Percentiles rank a stretch among this genome's conserved stretches.
phyloP scores from a whole-genome alignment of 129 eudicot species.

The Flaveria robusta region DNA sequence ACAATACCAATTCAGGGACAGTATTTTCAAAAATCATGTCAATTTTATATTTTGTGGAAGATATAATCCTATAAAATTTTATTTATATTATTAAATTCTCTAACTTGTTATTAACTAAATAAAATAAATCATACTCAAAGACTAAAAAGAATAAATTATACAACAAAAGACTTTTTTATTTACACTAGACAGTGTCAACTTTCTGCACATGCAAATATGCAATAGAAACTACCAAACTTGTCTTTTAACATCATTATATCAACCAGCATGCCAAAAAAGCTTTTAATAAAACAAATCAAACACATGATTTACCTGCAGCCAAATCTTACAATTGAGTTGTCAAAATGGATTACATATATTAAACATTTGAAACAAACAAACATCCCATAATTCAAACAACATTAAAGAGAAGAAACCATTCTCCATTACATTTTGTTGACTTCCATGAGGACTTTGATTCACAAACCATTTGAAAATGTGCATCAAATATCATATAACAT shows the following conservation, averaged over 20 bases:
- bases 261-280: conserved; percentile 9
- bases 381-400: conserved; percentile 31
- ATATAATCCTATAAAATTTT: too few species aligned
- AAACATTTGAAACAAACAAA: conserved; percentile 27
- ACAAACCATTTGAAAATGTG: conserved; percentile 24
- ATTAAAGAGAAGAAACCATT: not conserved
- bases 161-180: not conserved
- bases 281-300: not conserved
- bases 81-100: too few species aligned
- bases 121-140: too few species aligned
- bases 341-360: conserved; percentile 24
- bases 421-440: conserved; percentile 26
- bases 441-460: conserved; percentile 11
- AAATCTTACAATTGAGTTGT: conserved; percentile 13
- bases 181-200: conserved; percentile 6
- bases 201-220: conserved; percentile 23
- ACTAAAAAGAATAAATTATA: not conserved
- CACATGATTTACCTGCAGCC: conserved; percentile 15
- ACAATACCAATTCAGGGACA: too few species aligned
- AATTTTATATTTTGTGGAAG: too few species aligned
- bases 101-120: too few species aligned
- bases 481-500: conserved; percentile 22
- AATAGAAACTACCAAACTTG: conserved; percentile 12
- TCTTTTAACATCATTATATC: not conserved
- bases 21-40: too few species aligned